These are phyloP conservation scores for Pilasporangium apinafurcum DNA, from an alignment of 352 stramenopile genomes.

Conservation along the genomic window DNA sequence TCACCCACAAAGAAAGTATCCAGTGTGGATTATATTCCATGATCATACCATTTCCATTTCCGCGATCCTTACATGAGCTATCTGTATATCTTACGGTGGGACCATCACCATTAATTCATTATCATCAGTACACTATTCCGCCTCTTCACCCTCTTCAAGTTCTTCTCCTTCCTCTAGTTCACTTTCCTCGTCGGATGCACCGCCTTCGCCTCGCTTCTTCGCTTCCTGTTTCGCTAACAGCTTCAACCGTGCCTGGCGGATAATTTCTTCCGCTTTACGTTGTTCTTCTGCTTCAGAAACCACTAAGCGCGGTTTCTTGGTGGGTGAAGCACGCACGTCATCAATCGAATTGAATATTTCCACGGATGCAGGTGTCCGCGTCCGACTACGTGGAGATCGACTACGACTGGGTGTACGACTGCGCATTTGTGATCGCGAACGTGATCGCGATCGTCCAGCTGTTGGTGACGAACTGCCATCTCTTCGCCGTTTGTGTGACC, in stretches of 20 bases:
- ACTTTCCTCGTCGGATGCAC: constrained; percentile 12
- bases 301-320: constrained; percentile 8
- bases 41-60: no score
- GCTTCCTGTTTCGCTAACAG: constrained; percentile 28
- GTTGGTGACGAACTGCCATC: background rate
- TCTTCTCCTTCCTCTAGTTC: constrained; percentile 57
- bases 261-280: constrained; percentile 57
- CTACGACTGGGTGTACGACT: constrained; percentile 23
- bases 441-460: constrained; percentile 23
- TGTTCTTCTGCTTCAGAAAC: constrained; percentile 41
- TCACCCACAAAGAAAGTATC: no score
- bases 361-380: constrained; percentile 2
- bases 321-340: constrained; percentile 5
- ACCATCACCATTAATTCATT: no score
- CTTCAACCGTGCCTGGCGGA: constrained; percentile 57
- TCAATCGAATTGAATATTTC: constrained; percentile 3
- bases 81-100: no score
- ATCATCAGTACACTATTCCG: no score
- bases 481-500: constrained; percentile 22
- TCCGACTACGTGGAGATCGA: constrained; percentile 14
- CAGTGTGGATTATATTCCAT: no score
- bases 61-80: no score
- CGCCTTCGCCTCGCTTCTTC: constrained; percentile 6
- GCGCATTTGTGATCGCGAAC: constrained; percentile 13
- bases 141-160: constrained; percentile 32